A percentile compares a stretch with the other conserved stretches of the same genome.
Conservation (phyloP, 2,329 filamentous ascomycete genomes). For the Sclerotiophoma versabilis region DNA sequence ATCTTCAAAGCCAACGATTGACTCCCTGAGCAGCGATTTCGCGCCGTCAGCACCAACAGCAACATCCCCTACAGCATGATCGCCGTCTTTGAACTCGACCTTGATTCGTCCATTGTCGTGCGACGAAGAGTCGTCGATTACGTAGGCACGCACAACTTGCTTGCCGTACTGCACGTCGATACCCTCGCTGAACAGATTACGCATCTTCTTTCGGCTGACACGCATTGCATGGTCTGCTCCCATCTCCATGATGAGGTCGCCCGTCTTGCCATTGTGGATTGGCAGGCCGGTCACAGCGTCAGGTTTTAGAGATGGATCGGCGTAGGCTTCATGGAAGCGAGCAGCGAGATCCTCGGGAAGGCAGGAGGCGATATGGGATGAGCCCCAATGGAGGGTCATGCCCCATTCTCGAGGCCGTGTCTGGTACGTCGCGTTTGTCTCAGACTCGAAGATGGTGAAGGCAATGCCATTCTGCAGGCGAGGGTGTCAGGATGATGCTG, state of each 20-base stretch:
- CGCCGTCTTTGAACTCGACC: constrained; percentile 29
- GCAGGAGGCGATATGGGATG: constrained; percentile 25
- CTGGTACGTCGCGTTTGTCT: constrained; percentile 21
- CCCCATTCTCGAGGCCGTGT: constrained; percentile 36
- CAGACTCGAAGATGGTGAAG: constrained; percentile 26
- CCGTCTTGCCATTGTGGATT: constrained; percentile 34
- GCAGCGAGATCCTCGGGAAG: constrained; percentile 26
- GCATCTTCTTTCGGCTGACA: constrained; percentile 31
- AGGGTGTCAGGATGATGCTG: constrained; percentile 6
- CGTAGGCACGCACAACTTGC: constrained; percentile 16
- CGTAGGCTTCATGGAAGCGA: constrained; percentile 34
- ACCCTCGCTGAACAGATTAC: constrained; percentile 32
- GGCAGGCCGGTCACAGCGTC: constrained; percentile 32
- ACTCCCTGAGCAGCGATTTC: constrained; percentile 24
- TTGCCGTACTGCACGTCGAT: constrained; percentile 32
- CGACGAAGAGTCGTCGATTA: constrained; percentile 13
- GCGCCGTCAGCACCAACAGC: constrained; percentile 33
- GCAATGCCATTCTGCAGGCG: constrained; percentile 12
- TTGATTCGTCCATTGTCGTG: constrained; percentile 23
- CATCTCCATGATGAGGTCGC: constrained; percentile 34
- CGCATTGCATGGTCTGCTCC: constrained; percentile 27
- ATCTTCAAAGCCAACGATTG: constrained; percentile 23
- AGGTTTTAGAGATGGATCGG: constrained; percentile 23
- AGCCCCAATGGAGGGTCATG: constrained; percentile 38
- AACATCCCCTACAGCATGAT: constrained; percentile 24